These are phyloP conservation scores for Nemophila menziesii DNA, from an alignment of 257 asterid species.

Conservation along the genomic window DNA sequence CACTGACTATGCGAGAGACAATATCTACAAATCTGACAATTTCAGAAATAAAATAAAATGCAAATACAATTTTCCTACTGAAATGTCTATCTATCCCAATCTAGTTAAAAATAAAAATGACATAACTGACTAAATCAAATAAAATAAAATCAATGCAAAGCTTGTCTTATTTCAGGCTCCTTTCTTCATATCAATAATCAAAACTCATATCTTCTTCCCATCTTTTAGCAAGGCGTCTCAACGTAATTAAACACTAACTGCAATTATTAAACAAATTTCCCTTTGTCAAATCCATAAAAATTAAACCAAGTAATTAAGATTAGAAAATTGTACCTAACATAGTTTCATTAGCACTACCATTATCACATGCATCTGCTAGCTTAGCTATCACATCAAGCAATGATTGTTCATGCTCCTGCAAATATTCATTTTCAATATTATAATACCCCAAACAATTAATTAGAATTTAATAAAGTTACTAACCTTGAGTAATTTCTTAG, in stretches of 20 bases:
- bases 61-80: no score
- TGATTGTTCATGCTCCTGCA: constrained; percentile 90
- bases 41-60: no score
- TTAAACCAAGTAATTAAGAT: not conserved
- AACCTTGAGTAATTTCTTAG: constrained; percentile 93
- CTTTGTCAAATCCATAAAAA: not conserved
- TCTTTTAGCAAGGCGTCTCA: not conserved
- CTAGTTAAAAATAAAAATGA: no score
- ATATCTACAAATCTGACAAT: no score
- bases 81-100: no score
- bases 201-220: not conserved
- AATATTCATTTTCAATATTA: constrained; percentile 5
- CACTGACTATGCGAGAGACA: no score
- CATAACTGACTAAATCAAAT: no score
- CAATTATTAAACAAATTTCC: not conserved
- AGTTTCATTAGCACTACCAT: constrained; percentile 40
- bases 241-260: not conserved
- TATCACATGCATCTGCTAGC: constrained; percentile 68
- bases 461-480: constrained; percentile 1
- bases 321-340: not conserved
- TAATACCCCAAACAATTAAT: constrained; percentile 1
- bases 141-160: no score
- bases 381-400: constrained; percentile 70
- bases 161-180: no score
- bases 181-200: no score